These are phyloP conservation scores for Vitis rupestris DNA, from an alignment of 164 flowering plant species.

Conservation along the genomic window DNA sequence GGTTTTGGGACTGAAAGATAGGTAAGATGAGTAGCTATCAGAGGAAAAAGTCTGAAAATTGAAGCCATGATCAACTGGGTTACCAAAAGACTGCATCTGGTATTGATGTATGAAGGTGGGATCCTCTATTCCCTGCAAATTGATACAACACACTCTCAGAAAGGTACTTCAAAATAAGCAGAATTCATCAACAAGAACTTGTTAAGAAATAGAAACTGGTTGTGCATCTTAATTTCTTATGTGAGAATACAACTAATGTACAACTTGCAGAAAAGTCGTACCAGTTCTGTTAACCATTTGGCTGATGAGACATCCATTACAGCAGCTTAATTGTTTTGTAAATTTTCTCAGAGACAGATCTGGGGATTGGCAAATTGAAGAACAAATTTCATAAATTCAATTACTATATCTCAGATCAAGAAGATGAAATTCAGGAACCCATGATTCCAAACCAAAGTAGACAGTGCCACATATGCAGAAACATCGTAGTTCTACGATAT, in stretches of 20 bases:
- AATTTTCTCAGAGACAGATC: too few species aligned
- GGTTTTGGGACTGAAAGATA: background rate
- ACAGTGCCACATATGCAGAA: too few species aligned
- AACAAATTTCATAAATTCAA: too few species aligned
- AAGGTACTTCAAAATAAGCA: too few species aligned
- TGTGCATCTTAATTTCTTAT: background rate
- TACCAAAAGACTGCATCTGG: background rate
- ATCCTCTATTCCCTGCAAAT: too few species aligned
- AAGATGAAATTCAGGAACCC: too few species aligned
- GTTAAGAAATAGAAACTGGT: background rate
- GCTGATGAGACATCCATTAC: background rate
- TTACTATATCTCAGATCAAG: too few species aligned
- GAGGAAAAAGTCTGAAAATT: slow-evolving; percentile 12
- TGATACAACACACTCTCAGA: too few species aligned
- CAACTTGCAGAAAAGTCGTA: background rate
- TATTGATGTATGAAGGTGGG: background rate
- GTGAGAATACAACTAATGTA: background rate
- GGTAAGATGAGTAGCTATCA: slow-evolving; percentile 11
- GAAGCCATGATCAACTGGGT: slow-evolving; percentile 8
- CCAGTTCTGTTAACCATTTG: background rate
- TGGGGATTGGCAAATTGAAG: too few species aligned
- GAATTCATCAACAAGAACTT: too few species aligned
- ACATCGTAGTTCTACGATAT: too few species aligned
- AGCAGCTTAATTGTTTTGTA: background rate
- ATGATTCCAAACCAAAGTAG: too few species aligned